Evolutionary conservation across 2,329 filamentous ascomycete species (phyloP), one percentile per base, ranked within the genome.

Genomic region (Ceratocystis ficicola): DNA sequence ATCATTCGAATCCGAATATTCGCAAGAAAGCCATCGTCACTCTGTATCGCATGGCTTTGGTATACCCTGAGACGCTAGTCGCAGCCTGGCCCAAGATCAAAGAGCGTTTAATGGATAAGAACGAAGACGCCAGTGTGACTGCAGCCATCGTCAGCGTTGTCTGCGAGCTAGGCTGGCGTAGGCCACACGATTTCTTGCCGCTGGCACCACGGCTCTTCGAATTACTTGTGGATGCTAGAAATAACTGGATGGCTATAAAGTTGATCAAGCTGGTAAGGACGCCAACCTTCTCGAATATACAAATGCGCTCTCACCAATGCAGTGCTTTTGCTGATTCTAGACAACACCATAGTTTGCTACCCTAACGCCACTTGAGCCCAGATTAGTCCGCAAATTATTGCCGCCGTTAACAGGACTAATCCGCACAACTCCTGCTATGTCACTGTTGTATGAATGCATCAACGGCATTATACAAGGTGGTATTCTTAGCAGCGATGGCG

Each of bases 221-320:
- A 73, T 81, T 99, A 20, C 79, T 99, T 30, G 92, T 96, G 12
- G 88, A 95, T 68, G 87, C 91, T 66, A 88, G 88, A 46, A 97
- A 99, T 76, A 99, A 99, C 75, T 99, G 94, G 94, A 97, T 99
- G 93, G 92, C 92, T 67, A 99, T 99, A 74, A 99, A 99, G 75
- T 84, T 99, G 69, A 97, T 99, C 74, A 99, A 99, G 77, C 82
- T 99, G 69, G 90, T 93, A 75, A 70, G 83, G 77, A 44, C 15
- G 20, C 15, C 32, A 3, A n/a, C 17, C 15, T 30, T 59, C 15
- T n/a, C n/a, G 5, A 59, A 22, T 59, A 32, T n/a, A 15, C 20
- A 15, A 6, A 7, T 8, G 7, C 55, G 2, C 22, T 17, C 3
- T 22, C 48, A 2, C 1, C 36, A 25, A 12, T 52, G 22, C 15